These are phyloP conservation scores for Vitis hybrid DNA, from an alignment of 177 flowering plant genomes.

Conservation along the genomic window DNA sequence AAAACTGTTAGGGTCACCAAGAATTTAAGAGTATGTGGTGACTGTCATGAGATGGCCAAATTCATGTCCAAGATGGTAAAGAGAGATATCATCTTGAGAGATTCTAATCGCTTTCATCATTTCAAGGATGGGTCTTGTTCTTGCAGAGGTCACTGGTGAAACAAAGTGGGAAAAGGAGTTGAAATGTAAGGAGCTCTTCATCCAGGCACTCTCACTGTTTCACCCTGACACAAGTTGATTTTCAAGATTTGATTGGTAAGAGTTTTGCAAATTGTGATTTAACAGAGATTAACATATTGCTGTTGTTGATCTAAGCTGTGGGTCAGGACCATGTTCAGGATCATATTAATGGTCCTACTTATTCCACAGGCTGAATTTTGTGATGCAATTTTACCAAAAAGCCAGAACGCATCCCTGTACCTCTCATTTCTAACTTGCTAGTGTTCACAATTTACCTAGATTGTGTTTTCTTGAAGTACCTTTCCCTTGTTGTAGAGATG, in stretches of 20 bases:
- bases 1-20: constrained; percentile 50
- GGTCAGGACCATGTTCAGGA: no score
- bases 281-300: no score
- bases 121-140: constrained; percentile 59
- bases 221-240: background rate
- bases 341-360: no score
- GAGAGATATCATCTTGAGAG: constrained; percentile 57
- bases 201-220: background rate
- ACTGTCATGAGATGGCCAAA: constrained; percentile 69
- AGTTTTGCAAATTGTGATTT: background rate
- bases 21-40: constrained; percentile 52
- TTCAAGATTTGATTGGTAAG: background rate
- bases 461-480: no score
- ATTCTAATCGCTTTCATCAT: constrained; percentile 62
- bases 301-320: no score
- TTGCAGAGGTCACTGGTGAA: constrained; percentile 64
- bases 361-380: no score
- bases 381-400: no score
- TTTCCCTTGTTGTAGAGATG: no score
- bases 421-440: no score
- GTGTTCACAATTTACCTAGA: no score
- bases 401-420: no score
- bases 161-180: background rate
- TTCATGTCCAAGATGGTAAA: constrained; percentile 43
- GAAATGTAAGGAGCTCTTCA: background rate